phyloP scores from a whole-genome alignment of 306 rosid genomes.

The Casuarina equisetifolia region DNA sequence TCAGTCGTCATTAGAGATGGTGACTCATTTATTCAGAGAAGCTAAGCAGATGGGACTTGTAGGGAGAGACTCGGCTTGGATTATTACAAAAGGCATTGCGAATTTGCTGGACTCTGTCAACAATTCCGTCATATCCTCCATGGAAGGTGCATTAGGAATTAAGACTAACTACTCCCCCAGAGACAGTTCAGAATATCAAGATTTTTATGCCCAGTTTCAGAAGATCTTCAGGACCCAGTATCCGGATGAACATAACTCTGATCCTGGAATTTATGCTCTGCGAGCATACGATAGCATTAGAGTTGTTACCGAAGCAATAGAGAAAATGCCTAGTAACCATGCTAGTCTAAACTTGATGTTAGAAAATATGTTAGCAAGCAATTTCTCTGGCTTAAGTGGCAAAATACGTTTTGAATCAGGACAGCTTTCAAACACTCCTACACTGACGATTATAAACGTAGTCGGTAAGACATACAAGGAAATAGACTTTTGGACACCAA shows the following conservation, averaged over 20 bases:
- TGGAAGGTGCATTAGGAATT: constrained; percentile 74
- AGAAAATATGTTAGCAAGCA: constrained; percentile 30
- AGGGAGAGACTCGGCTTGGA: constrained; percentile 56
- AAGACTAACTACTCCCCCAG: constrained; percentile 42
- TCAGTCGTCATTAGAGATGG: constrained; percentile 50
- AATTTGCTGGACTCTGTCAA: constrained; percentile 47
- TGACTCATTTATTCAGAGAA: constrained; percentile 49
- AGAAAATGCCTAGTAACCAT: constrained; percentile 13
- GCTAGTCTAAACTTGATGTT: constrained; percentile 18
- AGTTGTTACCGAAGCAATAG: constrained; percentile 43
- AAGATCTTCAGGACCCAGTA: constrained; percentile 25
- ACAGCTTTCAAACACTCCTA: constrained; percentile 33
- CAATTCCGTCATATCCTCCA: constrained; percentile 41
- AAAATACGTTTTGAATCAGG: constrained; percentile 41
- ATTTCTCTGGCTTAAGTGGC: constrained; percentile 60
- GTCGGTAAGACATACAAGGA: constrained; percentile 46
- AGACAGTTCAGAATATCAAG: constrained; percentile 21
- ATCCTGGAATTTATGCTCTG: constrained; percentile 56
- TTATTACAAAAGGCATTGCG: constrained; percentile 50
- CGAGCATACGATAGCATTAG: constrained; percentile 61
- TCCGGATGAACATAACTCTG: constrained; percentile 46
- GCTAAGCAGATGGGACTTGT: constrained; percentile 50
- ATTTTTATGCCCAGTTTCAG: constrained; percentile 39
- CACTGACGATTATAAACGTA: constrained; percentile 47
- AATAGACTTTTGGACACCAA: constrained; percentile 53